These are phyloP conservation scores for Sphenostylis stenocarpa DNA, from an alignment of 306 rosid species.

Conservation along the genomic window DNA sequence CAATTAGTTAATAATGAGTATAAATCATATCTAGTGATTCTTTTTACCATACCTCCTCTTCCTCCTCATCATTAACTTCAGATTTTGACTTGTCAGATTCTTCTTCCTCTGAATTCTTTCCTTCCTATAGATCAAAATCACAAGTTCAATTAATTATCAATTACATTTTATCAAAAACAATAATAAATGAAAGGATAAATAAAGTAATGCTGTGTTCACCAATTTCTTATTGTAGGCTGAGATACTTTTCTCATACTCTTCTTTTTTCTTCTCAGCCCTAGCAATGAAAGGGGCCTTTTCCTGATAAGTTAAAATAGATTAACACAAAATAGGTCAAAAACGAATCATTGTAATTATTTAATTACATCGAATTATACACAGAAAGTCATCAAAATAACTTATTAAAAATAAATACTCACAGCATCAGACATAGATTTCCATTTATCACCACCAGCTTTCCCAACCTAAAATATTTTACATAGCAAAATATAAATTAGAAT, in stretches of 20 bases:
- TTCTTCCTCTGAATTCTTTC: constrained; percentile 61
- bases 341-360: too few species aligned
- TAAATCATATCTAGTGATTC: background rate
- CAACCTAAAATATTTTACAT: constrained; percentile 48
- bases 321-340: background rate
- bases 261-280: constrained; percentile 75
- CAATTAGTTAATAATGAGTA: background rate
- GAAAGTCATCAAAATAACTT: background rate
- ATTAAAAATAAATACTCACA: constrained; percentile 48
- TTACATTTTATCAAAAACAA: too few species aligned
- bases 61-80: constrained; percentile 82
- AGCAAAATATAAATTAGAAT: background rate
- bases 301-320: constrained; percentile 20
- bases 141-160: background rate
- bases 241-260: constrained; percentile 58
- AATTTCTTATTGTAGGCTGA: constrained; percentile 60
- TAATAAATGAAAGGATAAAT: accelerated
- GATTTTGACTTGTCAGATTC: constrained; percentile 92
- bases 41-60: constrained; percentile 51
- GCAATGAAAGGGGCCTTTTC: constrained; percentile 77
- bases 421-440: constrained; percentile 83
- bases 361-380: too few species aligned
- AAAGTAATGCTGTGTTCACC: constrained; percentile 21
- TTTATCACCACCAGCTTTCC: constrained; percentile 82
- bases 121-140: constrained; percentile 47